Percentiles rank a stretch among this genome's conserved stretches.
Evolutionary conservation across 2,329 filamentous ascomycete species (phyloP).

Genomic region (Penicillium olsonii): DNA sequence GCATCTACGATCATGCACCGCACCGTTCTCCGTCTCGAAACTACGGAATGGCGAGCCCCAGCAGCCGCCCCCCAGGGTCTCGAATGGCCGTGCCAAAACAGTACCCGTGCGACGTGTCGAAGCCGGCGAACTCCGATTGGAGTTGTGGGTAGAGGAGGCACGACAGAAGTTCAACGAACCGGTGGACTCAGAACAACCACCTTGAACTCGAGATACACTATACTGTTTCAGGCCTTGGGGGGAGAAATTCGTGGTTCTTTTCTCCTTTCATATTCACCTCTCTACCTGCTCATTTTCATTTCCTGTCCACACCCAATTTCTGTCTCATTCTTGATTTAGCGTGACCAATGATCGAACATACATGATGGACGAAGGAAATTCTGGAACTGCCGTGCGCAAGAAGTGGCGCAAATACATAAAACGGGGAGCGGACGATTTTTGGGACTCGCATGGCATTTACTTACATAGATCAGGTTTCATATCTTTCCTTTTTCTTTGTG

Average conservation of each 20-base stretch:
- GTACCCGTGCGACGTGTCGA: slow-evolving; percentile 64
- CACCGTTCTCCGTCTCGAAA: slow-evolving; percentile 42
- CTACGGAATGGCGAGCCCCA: slow-evolving; percentile 38
- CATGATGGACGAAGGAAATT: slow-evolving; percentile 41
- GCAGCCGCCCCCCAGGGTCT: slow-evolving; percentile 33
- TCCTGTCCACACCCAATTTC: slow-evolving; percentile 21
- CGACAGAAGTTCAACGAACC: slow-evolving; percentile 54
- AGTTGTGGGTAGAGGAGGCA: slow-evolving; percentile 70
- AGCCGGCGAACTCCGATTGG: slow-evolving; percentile 66
- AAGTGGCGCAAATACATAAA: slow-evolving; percentile 42
- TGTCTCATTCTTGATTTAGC: slow-evolving; percentile 42
- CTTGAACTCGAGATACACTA: slow-evolving; percentile 27
- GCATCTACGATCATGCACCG: slow-evolving; percentile 41
- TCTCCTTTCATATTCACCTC: slow-evolving; percentile 16
- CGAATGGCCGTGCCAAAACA: slow-evolving; percentile 55
- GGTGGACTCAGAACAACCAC: slow-evolving; percentile 39
- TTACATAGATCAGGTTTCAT: slow-evolving; percentile 41
- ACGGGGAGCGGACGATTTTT: slow-evolving; percentile 40
- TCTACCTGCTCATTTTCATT: neutral
- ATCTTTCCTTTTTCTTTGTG: slow-evolving; percentile 28
- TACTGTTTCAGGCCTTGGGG: slow-evolving; percentile 16
- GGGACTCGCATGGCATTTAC: slow-evolving; percentile 41
- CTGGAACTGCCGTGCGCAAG: slow-evolving; percentile 36
- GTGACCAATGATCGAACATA: slow-evolving; percentile 45
- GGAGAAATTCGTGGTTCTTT: slow-evolving; percentile 21